These are phyloP conservation scores for Rubroboletus satanas DNA, from an alignment of 768 basidiomycete species.

Conservation along the genomic window DNA sequence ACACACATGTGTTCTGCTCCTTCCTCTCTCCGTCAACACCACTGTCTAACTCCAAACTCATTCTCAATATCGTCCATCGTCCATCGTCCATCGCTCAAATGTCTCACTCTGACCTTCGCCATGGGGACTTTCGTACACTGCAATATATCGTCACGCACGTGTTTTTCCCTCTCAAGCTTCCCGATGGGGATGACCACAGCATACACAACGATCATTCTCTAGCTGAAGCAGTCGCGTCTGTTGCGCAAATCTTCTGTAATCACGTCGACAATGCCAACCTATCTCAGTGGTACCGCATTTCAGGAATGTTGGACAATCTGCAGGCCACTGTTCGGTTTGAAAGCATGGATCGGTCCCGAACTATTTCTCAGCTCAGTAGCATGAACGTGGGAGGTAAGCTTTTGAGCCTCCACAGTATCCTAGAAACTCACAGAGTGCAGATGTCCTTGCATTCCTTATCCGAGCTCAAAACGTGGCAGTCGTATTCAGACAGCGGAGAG, in stretches of 20 bases:
- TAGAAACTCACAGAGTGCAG: constrained; percentile 22
- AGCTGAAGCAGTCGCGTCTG: constrained; percentile 14
- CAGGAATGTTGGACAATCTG: constrained; percentile 31
- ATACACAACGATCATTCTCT: constrained; percentile 27
- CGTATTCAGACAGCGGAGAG: constrained; percentile 33
- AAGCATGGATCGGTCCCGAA: constrained; percentile 6
- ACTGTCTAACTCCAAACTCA: not conserved
- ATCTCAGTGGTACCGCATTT: constrained; percentile 30
- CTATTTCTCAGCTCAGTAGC: constrained; percentile 10
- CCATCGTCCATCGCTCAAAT: constrained; percentile 2
- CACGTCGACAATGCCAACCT: constrained; percentile 4
- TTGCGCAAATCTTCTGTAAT: constrained; percentile 17
- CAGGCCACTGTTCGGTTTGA: not conserved
- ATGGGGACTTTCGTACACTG: not conserved
- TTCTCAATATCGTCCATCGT: not conserved
- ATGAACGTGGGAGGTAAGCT: constrained; percentile 22
- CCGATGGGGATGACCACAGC: constrained; percentile 34
- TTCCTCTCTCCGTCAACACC: not conserved
- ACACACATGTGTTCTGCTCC: not conserved
- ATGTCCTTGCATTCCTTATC: constrained; percentile 36
- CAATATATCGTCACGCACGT: constrained; percentile 41
- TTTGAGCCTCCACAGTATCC: not conserved
- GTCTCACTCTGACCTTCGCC: constrained; percentile 2
- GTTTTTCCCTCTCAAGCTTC: constrained; percentile 40
- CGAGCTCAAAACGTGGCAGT: constrained; percentile 48